Evolutionary conservation across 2,329 filamentous ascomycete species (phyloP), one percentile per base, ranked within the genome.

Genomic region (Arthrobotrys megalospora): DNA sequence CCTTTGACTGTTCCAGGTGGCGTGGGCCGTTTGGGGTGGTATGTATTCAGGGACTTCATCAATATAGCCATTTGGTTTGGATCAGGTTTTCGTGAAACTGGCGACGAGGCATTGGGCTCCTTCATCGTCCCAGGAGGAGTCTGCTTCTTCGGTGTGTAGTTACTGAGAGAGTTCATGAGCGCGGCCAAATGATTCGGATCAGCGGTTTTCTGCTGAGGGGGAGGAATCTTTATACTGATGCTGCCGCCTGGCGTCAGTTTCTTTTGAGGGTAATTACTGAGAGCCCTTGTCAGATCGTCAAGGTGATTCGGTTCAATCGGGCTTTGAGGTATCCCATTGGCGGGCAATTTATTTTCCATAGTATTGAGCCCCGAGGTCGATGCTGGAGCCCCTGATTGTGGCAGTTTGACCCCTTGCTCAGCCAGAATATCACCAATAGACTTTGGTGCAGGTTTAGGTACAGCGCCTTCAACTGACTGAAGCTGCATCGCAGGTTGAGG

Each of bases 401-500:
- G 67, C 7, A 71, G 19, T n/a, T 68, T 71, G 38, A 75, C 62
- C 2, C 73, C 73, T 58, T 71, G 65, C 6, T 62, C 69, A 21
- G 70, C 68, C 14, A 65, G 43, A 34, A 78, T 68, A 47, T 75
- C 68, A 36, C 48, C 41, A 41, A 72, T 65, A 36, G 64, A 75
- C 21, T 55, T 58, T 0, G 55, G 16, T 16, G 47, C 41, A 47
- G 52, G 55, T 60, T 72, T 47, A 19, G 65, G 50, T 34, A 45
- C 14, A 50, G 67, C 10, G n/a, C 14, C 32, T 4, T 60, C 70
- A 6, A 67, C 70, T 43, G 71, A 38, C 12, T 79, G 72, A 12
- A 80, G 67, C 12, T 77, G 52, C 60, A 80, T 70, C 1, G 68
- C 52, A 12, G 79, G 68, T 38, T 69, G 63, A 32, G 78, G 66